Evolutionary conservation across 1,284 basidiomycete genomes (phyloP), one percentile per base, ranked within the genome.

Genomic region (Malassezia arunalokei): DNA sequence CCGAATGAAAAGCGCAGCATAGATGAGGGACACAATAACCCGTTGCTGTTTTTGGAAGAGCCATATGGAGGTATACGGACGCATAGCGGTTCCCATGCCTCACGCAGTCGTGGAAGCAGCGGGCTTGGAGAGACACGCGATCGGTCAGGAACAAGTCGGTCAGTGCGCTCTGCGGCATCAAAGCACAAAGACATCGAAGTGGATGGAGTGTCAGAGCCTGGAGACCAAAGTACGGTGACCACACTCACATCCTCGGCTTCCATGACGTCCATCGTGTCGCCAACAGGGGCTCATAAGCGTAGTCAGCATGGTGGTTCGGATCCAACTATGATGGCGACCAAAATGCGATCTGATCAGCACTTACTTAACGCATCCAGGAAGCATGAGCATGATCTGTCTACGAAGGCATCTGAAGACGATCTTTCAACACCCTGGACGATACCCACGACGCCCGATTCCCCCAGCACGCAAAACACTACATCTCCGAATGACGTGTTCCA

Each of bases 261-360:
- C 2, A 17, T 40, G 39, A 15, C 39, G 20, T n/a, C 20, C 11
- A 35, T 11, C 33, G 33, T 35, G 33, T 15, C 33, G 39, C 39
- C 39, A 12, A 15, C 39, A 15, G 17, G 33, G 11, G 33, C 39
- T 8, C 39, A 40, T 40, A 3, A 24, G 20, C 39, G 39, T n/a
- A 9, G 17, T 8, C 53, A 51, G 20, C 63, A 65, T 37, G 59
- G 58, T 9, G 61, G 61, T 3, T 58, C 56, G 24, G 63, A 65
- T 20, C 59, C 63, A 3, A 63, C 63, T 1, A 39, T 56, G 1
- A 32, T 58, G 2, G 47, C 49, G 24, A 41, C 33, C 11, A 35
- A 15, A 35, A 12, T 35, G 33, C 40, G 33, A 35, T 15, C 11
- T 35, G 33, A 35, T 35, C 33, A 11, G 20, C 20, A 24, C 2